Base-by-base conservation (phyloP, 2,329 filamentous ascomycete genomes). In the Rachicladosporium sp. region DNA sequence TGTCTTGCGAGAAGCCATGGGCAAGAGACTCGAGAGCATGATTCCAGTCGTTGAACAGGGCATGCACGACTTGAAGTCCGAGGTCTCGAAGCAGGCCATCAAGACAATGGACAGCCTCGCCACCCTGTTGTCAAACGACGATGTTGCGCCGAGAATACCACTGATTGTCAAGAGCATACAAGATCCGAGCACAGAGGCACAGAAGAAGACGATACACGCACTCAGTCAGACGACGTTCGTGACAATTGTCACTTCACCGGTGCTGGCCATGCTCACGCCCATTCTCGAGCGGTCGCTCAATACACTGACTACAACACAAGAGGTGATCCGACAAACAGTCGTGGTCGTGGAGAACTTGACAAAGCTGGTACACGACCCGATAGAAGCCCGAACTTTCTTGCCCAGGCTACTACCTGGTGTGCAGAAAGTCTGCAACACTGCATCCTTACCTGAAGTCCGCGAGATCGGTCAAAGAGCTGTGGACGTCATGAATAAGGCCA, bases 171-270 rank as follows among this genome's bases (percentile, higher is more conserved):
- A 93, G 59, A 84, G 86, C 36, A 95, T 98, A 80, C 85, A 95
- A 60, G 80, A 95, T 53, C 91, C 91, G 4, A 94, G 86, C 8
- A 71, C 83, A 10, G 78, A 93, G 62, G 86, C 82, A 21, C 73
- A 93, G 41, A 85, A 94, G 60, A 95, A 95, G 69, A 88, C 91
- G 27, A 96, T 98, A 49, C 91, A 95, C 58, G 91, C 88, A 34
- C 72, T 98, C 34, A 95, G 88, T 3, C 86, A 93, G 67, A 98
- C 91, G 8, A 98, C 91, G n/a, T 98, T 98, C 52, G 91, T 98
- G 38, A 88, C 91, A 41, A 74, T 93, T 48, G 91, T 98, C 52
- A 95, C 87, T 10, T 95, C 89, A 6, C 91, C 91, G 7, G 89
- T 96, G 4, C 76, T 98, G 43, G 91, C 91, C 11, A 78, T 98